Conservation (phyloP, 805 yeast species). For the Candida nonsorbophila region DNA sequence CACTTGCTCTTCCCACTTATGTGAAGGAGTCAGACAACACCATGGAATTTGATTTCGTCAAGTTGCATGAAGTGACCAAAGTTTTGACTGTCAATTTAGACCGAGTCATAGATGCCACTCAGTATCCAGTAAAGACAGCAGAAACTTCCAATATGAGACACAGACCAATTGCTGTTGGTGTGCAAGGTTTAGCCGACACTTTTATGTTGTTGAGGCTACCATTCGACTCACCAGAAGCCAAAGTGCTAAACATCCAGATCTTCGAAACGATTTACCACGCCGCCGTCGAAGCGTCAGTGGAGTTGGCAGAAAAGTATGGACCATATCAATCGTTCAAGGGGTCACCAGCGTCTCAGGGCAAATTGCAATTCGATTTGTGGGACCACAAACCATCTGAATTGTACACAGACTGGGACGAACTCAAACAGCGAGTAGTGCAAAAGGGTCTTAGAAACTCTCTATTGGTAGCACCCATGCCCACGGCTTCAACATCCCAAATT, state of each 20-base stretch:
- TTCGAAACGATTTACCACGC: constrained; percentile 96
- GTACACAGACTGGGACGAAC: constrained; percentile 74
- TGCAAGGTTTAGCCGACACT: constrained; percentile 93
- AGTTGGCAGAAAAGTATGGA: constrained; percentile 68
- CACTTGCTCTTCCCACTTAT: constrained; percentile 82
- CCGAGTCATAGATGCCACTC: constrained; percentile 76
- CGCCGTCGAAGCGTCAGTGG: constrained; percentile 81
- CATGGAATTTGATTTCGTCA: constrained; percentile 61
- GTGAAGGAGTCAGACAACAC: constrained; percentile 36
- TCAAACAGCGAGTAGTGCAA: constrained; percentile 53
- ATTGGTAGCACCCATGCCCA: constrained; percentile 94
- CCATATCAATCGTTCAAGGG: constrained; percentile 70
- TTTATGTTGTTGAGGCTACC: constrained; percentile 78
- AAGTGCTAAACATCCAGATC: constrained; percentile 70
- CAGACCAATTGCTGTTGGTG: constrained; percentile 95
- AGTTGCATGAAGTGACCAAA: constrained; percentile 72
- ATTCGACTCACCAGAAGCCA: constrained; percentile 80
- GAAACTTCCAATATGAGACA: constrained; percentile 70
- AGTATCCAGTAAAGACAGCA: constrained; percentile 80
- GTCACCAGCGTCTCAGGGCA: constrained; percentile 86
- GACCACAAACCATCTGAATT: constrained; percentile 66
- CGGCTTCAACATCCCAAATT: constrained; percentile 96
- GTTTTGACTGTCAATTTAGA: constrained; percentile 76
- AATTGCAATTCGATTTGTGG: constrained; percentile 88
- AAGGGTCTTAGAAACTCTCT: constrained; percentile 84